Evolutionary conservation across 179 eudicot species (phyloP), one percentile per base, ranked within the genome.

Genomic region (Drosera spatulata): DNA sequence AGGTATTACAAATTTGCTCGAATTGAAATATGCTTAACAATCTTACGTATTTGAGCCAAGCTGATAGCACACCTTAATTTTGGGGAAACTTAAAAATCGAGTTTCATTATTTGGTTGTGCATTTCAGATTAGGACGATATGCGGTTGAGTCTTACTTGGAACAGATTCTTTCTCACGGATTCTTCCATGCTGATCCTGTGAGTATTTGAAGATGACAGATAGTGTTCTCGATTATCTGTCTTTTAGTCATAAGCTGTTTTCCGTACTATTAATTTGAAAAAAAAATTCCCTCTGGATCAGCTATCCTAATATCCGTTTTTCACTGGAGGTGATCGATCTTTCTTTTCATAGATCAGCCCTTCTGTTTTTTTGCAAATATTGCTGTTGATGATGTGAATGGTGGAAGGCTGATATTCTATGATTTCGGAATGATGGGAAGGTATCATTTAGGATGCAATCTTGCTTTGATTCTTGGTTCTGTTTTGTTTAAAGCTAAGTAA

Each of bases 351-450:
- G 45, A 43, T 43, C 45, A 43, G 33, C 33, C 33, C 33, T 22
- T 22, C 33, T 22, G 33, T 22, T 22, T 22, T 22, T 22, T 22
- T 22, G n/a, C n/a, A n/a, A 93, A 93, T 72, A 93, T 93, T 66
- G 99, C 99, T 69, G 97, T 86, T 40, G 99, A 93, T 77, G 97
- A 93, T 70, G 78, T 89, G 53, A 93, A 93, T 84, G 99, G 99
- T 68, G 99, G 99, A 73, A 84, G 99, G 63, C 77, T 93, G 71
- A 89, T 93, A 64, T 93, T 93, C 77, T 93, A 89, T 77, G 99
- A 93, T 70, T 93, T 93, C 63, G 99, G 99, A 61, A 93, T 93
- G 99, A 93, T 93, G 99, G 99, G 99, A 75, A 89, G 99, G 99
- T 93, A 75, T 55, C 63, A 57, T 45, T 39, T 61, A 50, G 41